Base-by-base conservation (phyloP, 331 rosid species). In the Quercus phellos region DNA sequence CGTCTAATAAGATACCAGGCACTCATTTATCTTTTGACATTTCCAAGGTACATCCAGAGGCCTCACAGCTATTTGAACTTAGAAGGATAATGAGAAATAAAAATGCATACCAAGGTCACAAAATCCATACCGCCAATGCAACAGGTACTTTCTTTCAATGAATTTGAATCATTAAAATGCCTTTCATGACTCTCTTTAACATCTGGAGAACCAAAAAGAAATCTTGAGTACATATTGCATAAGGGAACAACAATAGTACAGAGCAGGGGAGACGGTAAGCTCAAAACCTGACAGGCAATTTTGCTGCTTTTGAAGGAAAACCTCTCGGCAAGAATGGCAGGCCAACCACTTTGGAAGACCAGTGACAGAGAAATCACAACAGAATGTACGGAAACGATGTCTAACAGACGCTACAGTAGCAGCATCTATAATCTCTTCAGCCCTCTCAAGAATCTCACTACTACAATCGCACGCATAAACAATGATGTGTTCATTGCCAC, bases 391-490 rank as follows among this genome's bases (percentile, higher is more conserved):
- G 72, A 94, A 90, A 35, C 90, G 97, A 42, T 78, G 74, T 29
- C 74, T 74, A 61, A 79, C n/a, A 61, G 85, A 79, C 14, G 18
- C 76, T 22, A 54, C 35, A 13, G 32, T 58, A 55, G 86, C 69
- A 6, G 87, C 82, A 46, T 75, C 66, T 75, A 94, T 76, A 56
- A 88, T 87, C 85, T 86, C 87, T 78, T 84, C 88, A 51, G 87
- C 96, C 75, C 89, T 90, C 72, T 87, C 89, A 80, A 92, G 90
- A 75, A 89, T 88, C 82, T 87, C 92, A 29, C 66, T 56, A 71
- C 99, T 89, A 73, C 99, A 94, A 72, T 94, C 99, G 29, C 99
- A 94, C 51, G 96, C 97, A 85, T 89, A 94, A 68, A 94, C 88
- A 73, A 69, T 16, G 58, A 81, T 68, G 56, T 79, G 85, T 79